Base-by-base conservation (phyloP, 495 filamentous ascomycete species). In the Tuber brumale region DNA sequence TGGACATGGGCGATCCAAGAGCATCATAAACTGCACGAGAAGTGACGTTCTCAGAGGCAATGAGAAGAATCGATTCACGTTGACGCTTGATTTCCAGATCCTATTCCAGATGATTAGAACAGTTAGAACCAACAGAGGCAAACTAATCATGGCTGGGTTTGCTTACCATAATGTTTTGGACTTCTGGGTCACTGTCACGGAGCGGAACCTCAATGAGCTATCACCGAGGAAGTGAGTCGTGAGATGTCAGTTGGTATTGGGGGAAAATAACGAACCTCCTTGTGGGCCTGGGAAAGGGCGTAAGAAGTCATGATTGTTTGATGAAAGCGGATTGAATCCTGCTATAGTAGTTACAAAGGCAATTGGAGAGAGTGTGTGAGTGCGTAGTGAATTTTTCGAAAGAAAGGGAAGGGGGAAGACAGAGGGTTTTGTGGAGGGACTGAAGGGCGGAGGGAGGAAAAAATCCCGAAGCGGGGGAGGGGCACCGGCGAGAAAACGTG, bases 21-120 rank as follows among this genome's bases (percentile, higher is more conserved):
- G 93, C 92, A 86, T 95, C 93, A 86, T 93, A 95, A 77, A 95
- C 93, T 73, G 93, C 92, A 70, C 92, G 92, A 66, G 93, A 95
- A 46, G 93, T 95, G 83, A 96, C 90, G 86, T 95, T 95, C 84
- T 95, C 93, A 74, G 93, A 95, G 84, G 93, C 96, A 82, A 99
- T 99, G 85, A 99, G 90, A 84, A 98, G 93, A 86, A 99, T 93
- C 79, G 94, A 97, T 88, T 98, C 94, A 81, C 94, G 91, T 88
- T 99, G 95, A 84, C 95, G 92, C 88, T 97, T 91, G 83, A 99
- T 93, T 86, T 98, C 96, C 79, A 92, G 88, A 86, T 94, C 91
- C 94, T 97, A 75, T 72, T 70, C n/a, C 51, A 45, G 61, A 81
- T 76, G 80, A 77, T 35, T 43, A 72, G 72, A 23, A 81, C 76